Conservation (phyloP, 371 early-diverging fungal species). For the Catenaria anguillulae region DNA sequence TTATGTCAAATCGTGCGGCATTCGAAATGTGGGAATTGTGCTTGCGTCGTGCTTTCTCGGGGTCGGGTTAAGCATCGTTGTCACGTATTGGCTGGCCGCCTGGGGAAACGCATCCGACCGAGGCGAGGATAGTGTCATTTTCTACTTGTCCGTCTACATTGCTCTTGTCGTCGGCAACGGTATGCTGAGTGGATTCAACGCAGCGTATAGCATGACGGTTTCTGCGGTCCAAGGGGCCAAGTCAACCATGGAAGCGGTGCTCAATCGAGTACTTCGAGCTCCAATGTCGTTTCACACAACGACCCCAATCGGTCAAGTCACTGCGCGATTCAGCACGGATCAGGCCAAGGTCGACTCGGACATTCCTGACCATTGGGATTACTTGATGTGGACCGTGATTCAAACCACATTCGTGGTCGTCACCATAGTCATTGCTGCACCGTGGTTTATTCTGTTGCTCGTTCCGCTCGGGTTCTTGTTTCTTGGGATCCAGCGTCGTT, state of each 20-base stretch:
- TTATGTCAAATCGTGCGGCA: conserved; percentile 71
- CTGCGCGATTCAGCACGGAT: conserved; percentile 36
- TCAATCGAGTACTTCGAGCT: conserved; percentile 24
- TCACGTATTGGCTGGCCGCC: too few species aligned
- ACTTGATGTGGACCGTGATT: background rate
- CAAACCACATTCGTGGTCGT: conserved; percentile 27
- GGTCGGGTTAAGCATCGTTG: too few species aligned
- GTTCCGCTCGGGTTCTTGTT: conserved; percentile 45
- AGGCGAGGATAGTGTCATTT: background rate
- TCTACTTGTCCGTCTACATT: conserved; percentile 44
- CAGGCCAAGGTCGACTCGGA: background rate
- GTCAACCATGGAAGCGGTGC: conserved; percentile 43
- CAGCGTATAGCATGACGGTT: conserved; percentile 56
- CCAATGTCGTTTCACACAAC: conserved; percentile 45
- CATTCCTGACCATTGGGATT: background rate
- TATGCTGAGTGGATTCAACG: conserved; percentile 48
- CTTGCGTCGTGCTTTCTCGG: too few species aligned
- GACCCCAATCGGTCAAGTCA: conserved; percentile 72
- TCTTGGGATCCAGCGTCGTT: conserved; percentile 47
- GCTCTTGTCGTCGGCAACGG: conserved; percentile 53
- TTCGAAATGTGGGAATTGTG: too few species aligned
- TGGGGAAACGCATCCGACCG: too few species aligned
- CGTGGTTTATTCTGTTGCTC: conserved; percentile 34
- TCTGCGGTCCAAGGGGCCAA: conserved; percentile 63
- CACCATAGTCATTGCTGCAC: conserved; percentile 46